A percentile compares a stretch with the other conserved stretches of the same genome.
These are phyloP conservation scores for Ophiocordyceps sinensis DNA, from an alignment of 2,329 filamentous ascomycete species.

Conservation along the genomic window DNA sequence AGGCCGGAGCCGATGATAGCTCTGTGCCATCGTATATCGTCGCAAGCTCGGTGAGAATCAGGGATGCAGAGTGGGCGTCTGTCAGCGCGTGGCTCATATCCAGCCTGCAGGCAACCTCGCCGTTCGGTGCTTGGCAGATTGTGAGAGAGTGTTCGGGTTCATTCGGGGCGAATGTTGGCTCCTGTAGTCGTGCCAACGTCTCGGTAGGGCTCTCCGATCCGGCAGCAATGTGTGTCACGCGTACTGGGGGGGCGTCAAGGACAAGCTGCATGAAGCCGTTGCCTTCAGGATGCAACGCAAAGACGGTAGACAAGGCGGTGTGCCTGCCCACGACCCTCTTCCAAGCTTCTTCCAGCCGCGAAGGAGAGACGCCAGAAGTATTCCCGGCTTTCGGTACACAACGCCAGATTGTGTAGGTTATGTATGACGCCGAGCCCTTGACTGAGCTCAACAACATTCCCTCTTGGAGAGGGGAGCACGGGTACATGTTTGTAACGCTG, in stretches of 20 bases:
- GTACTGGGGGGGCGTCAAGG: background rate
- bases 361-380: background rate
- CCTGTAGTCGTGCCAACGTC: background rate
- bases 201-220: background rate
- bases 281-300: slow-evolving; percentile 4
- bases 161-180: slow-evolving; percentile 1
- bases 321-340: slow-evolving; percentile 2
- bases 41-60: slow-evolving; percentile 14
- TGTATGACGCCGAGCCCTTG: slow-evolving; percentile 3
- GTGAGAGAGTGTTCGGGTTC: slow-evolving; percentile 5
- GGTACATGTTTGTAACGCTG: slow-evolving; percentile 10
- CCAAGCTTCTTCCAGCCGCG: slow-evolving; percentile 5
- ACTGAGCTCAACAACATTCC: slow-evolving; percentile 21
- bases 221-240: background rate
- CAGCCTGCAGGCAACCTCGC: slow-evolving; percentile 10
- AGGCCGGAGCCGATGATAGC: slow-evolving; percentile 1
- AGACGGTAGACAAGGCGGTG: slow-evolving; percentile 3
- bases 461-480: slow-evolving; percentile 22
- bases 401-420: slow-evolving; percentile 8
- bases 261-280: slow-evolving; percentile 5
- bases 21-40: slow-evolving; percentile 11
- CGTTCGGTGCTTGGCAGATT: slow-evolving; percentile 3
- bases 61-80: slow-evolving; percentile 14
- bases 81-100: slow-evolving; percentile 18
- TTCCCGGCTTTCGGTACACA: slow-evolving; percentile 1